These are phyloP conservation scores for Claviceps cyperi DNA, from an alignment of 2,329 filamentous ascomycete species.

Conservation along the genomic window DNA sequence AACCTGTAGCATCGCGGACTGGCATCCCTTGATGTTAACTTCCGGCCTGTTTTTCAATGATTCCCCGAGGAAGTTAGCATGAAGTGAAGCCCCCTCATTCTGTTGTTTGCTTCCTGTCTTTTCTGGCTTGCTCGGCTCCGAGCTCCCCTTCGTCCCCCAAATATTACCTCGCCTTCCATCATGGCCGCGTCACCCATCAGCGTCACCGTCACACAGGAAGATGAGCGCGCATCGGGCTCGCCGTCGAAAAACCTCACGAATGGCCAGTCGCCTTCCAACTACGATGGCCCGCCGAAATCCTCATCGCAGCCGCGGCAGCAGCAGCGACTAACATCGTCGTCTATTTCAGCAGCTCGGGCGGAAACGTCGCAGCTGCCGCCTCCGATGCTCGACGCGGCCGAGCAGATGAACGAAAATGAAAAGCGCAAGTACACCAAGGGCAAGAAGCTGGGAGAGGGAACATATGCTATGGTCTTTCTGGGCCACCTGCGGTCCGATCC, in stretches of 20 bases:
- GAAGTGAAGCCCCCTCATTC: too few relatives aligned
- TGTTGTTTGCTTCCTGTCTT: too few relatives aligned
- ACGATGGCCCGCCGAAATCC: constrained; percentile 25
- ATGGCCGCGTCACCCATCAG: constrained; percentile 33
- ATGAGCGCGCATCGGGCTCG: constrained; percentile 23
- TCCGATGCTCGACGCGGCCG: constrained; percentile 46
- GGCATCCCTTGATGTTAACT: too few relatives aligned
- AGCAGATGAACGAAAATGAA: constrained; percentile 68
- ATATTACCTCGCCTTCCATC: constrained; percentile 3
- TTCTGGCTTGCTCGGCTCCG: background rate
- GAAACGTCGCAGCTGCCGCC: constrained; percentile 17
- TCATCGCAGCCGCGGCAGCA: constrained; percentile 6
- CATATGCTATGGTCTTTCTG: constrained; percentile 89
- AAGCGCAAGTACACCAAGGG: constrained; percentile 86
- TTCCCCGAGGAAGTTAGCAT: too few relatives aligned
- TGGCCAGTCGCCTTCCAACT: constrained; percentile 26
- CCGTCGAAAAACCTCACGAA: constrained; percentile 28
- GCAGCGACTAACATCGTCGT: background rate
- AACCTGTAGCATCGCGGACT: background rate
- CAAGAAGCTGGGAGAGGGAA: constrained; percentile 88
- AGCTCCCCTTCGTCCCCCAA: background rate
- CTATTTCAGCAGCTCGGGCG: constrained; percentile 10
- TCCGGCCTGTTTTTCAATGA: too few relatives aligned
- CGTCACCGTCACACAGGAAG: constrained; percentile 19
- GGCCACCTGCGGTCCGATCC: constrained; percentile 66